Percentiles rank a stretch among this genome's conserved stretches.
phyloP scores from a whole-genome alignment of 345 rosid species.

The Rhodomyrtus tomentosa region DNA sequence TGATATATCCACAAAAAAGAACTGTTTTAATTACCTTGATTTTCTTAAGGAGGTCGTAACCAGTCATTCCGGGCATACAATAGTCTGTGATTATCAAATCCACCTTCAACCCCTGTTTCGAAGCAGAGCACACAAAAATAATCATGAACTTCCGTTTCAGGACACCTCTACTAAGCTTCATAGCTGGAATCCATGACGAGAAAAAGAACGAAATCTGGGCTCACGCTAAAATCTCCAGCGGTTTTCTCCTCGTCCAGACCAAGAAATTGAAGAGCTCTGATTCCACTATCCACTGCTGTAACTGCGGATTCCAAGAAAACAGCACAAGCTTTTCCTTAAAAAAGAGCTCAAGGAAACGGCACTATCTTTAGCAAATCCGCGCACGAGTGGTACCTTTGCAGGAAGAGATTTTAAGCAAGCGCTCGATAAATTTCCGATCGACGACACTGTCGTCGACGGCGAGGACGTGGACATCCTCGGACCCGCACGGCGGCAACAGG shows the following conservation, averaged over 20 bases:
- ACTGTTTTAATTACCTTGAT: constrained; percentile 41
- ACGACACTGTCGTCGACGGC: constrained; percentile 90
- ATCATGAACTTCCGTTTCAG: not conserved
- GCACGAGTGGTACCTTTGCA: constrained; percentile 53
- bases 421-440: constrained; percentile 84
- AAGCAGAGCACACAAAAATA: not conserved
- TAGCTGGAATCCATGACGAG: not conserved
- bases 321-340: not conserved
- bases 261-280: constrained; percentile 67
- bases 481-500: constrained; percentile 24
- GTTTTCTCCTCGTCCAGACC: constrained; percentile 63
- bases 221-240: not conserved
- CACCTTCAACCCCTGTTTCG: constrained; percentile 59
- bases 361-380: not conserved
- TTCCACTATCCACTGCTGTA: constrained; percentile 88
- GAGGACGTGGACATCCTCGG: constrained; percentile 65
- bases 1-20: not conserved
- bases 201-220: not conserved
- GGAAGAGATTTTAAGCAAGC: constrained; percentile 57
- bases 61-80: constrained; percentile 99
- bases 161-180: not conserved
- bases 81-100: constrained; percentile 92
- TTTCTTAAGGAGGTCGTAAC: constrained; percentile 89
- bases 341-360: not conserved
- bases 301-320: constrained; percentile 27